Evolutionary conservation across 208 protist genomes (phyloP), one percentile per base, ranked within the genome.

Genomic region (Angomonas deanei): DNA sequence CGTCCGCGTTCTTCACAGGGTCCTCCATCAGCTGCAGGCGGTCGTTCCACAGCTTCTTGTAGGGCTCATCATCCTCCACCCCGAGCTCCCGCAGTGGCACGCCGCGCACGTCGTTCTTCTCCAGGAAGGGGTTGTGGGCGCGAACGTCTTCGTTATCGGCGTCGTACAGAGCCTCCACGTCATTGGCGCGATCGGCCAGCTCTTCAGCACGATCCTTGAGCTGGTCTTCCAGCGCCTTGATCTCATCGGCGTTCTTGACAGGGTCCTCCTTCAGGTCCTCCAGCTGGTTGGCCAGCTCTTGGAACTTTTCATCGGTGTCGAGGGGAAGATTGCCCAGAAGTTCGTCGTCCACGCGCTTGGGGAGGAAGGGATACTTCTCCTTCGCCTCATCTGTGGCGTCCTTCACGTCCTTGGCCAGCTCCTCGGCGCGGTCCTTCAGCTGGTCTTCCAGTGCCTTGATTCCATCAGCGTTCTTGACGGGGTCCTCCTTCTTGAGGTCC

Each of bases 281-380:
- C 8, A 56, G 69, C 56, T 77, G 58, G 52, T 46, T 60, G 59
- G 58, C 39, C 52, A 76, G 63, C 26, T 21, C 28, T 49, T 59
- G 27, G 52, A 74, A 76, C 54, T 38, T 53, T 23, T 63, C 61
- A 53, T 83, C 70, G 0, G 50, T 55, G 27, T 24, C 71, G 34
- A 86, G 73, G 31, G 54, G 66, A 55, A 83, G 62, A 27, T 83
- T 69, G 50, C 64, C 57, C 34, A 86, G 52, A 33, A 73, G 54
- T 46, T 82, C 76, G 53, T 68, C 80, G 13, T 50, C 70, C 36
- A 86, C 65, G 38, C 76, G 72, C 52, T 52, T 38, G 17, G 59
- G 36, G 46, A 86, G 74, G 66, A 82, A 86, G 34, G 80, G 80
- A 64, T 81, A 83, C 58, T 74, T 57, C 68, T 42, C 53, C 63